These are phyloP conservation scores for Durio zibethinus DNA, from an alignment of 345 rosid genomes.

Conservation along the genomic window DNA sequence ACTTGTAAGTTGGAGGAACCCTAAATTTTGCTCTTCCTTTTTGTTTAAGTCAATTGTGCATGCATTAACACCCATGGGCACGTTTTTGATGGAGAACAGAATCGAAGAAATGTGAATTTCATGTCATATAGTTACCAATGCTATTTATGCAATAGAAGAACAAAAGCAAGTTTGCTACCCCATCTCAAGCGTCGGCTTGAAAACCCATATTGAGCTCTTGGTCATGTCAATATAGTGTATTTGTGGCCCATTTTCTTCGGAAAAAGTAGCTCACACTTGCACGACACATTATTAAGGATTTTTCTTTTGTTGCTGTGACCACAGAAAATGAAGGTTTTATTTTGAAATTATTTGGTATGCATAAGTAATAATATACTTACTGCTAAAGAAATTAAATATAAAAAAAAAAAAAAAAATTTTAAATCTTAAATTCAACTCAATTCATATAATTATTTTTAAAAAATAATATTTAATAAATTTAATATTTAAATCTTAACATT, in stretches of 20 bases:
- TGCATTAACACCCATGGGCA: background rate
- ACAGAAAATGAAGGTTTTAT: background rate
- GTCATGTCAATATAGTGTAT: background rate
- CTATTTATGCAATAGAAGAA: background rate
- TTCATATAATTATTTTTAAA: too few species aligned
- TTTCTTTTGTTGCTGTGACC: background rate
- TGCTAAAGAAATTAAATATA: background rate
- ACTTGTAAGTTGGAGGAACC: background rate
- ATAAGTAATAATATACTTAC: background rate
- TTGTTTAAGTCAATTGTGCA: background rate
- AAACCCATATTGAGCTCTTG: background rate
- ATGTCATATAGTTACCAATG: background rate
- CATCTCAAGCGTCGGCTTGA: background rate
- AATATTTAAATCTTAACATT: too few species aligned
- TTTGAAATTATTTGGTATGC: background rate
- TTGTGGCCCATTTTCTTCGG: background rate
- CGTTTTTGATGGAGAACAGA: background rate
- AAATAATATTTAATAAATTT: too few species aligned
- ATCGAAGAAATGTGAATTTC: background rate
- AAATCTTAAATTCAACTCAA: too few species aligned
- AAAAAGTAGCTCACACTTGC: background rate
- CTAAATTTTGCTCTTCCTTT: background rate
- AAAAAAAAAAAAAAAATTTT: too few species aligned
- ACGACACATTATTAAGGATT: background rate
- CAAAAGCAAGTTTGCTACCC: background rate